Evolutionary conservation across 2,329 filamentous ascomycete species (phyloP), one percentile per base, ranked within the genome.

Genomic region (Colletotrichum lini): DNA sequence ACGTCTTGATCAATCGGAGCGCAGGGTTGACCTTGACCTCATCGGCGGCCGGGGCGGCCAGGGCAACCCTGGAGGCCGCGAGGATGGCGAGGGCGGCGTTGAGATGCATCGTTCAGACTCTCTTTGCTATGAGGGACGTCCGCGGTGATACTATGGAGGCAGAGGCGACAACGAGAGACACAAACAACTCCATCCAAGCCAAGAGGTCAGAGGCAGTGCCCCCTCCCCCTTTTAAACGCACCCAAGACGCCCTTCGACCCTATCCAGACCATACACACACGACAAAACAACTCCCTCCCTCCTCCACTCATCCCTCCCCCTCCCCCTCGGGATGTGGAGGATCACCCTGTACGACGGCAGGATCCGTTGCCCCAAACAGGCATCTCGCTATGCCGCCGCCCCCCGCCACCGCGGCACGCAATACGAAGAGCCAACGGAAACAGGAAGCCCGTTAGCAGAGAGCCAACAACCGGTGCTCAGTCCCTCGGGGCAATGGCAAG

Each of bases 1-100:
- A 80, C 9, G 79, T 80, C 76, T 83, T 81, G 72, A 81, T 74
- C 9, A 81, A 76, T 6, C 80, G 78, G 23, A 81, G 75, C 16
- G 59, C 54, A 53, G 73, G 59, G 42, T 70, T 67, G 23, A 69
- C 52, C 57, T 73, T 50, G 15, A 64, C 15, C 26, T 67, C 58
- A 18, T 73, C 65, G 4, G 65, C 63, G 26, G 71, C 65, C 30
- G 73, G 71, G 35, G 47, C 63, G 10, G 74, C 74, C 26, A 67
- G 30, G n/a, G 45, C 71, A 40, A 72, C 65, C 49, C 68, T 60
- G 30, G 64, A 71, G 63, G 73, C 73, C 35, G 71, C 74, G 35
- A 75, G 58, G 21, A 74, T 50, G 44, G 69, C 63, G 47, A 74
- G 53, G 30, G 72, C 71, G 57, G 71, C 53, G 59, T 74, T 64